phyloP scores from a whole-genome alignment of 805 yeast species.

The Pichia nakasei region DNA sequence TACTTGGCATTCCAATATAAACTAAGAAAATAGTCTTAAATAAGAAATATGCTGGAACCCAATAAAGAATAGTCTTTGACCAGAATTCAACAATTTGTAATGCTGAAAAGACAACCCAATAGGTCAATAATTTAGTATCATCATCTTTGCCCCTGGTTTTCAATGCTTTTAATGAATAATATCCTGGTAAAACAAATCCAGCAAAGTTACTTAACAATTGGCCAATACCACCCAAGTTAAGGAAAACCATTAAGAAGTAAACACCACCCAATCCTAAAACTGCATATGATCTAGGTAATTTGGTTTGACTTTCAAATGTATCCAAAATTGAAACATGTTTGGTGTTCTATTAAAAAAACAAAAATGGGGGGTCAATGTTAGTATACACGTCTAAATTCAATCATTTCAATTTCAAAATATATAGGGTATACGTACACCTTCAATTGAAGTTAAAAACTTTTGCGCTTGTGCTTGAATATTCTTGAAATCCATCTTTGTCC shows the following conservation, averaged over 20 bases:
- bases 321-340: constrained; percentile 24
- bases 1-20: constrained; percentile 80
- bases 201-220: constrained; percentile 88
- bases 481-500: constrained; percentile 21
- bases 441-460: constrained; percentile 18
- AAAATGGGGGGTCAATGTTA: neutral
- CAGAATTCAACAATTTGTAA: constrained; percentile 91
- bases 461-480: constrained; percentile 23
- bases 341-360: constrained; percentile 15
- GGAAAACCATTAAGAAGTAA: constrained; percentile 71
- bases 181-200: constrained; percentile 86
- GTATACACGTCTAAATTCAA: neutral
- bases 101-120: constrained; percentile 97
- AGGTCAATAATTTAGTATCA: constrained; percentile 83
- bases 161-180: constrained; percentile 77
- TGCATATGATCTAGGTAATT: constrained; percentile 78
- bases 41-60: constrained; percentile 96
- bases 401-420: neutral
- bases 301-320: constrained; percentile 35
- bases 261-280: constrained; percentile 53
- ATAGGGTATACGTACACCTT: constrained; percentile 15
- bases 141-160: constrained; percentile 61
- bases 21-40: constrained; percentile 82
- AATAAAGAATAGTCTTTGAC: constrained; percentile 85
- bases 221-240: constrained; percentile 92